Conservation (phyloP, 2,329 filamentous ascomycete species). For the Pseudogymnoascus verrucosus region DNA sequence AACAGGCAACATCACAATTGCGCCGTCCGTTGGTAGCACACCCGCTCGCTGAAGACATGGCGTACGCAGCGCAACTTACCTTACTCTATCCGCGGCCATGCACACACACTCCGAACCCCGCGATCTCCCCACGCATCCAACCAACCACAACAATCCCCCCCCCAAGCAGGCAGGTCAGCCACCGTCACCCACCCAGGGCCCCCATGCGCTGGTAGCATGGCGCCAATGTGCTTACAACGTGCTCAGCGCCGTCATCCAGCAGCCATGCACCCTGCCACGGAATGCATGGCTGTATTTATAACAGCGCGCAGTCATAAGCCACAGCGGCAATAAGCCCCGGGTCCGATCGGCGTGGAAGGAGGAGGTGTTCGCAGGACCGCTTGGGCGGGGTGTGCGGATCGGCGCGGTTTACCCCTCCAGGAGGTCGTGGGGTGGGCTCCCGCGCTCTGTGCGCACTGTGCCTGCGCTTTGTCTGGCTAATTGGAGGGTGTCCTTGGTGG, state of each 20-base stretch:
- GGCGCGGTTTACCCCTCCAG: neutral
- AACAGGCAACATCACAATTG: neutral
- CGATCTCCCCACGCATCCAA: neutral
- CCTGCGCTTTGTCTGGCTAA: slow-evolving; percentile 1
- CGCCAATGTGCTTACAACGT: slow-evolving; percentile 7
- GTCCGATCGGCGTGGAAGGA: neutral
- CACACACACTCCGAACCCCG: neutral
- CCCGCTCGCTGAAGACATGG: neutral
- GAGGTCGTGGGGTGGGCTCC: neutral
- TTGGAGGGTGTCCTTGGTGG: neutral
- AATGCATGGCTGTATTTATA: neutral
- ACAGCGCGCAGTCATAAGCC: neutral
- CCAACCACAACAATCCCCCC: neutral
- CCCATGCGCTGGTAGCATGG: slow-evolving; percentile 4
- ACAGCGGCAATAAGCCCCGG: neutral
- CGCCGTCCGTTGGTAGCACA: neutral
- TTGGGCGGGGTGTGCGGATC: neutral
- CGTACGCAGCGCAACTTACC: neutral
- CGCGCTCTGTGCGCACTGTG: neutral
- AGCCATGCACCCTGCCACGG: slow-evolving; percentile 2
- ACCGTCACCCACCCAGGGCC: neutral
- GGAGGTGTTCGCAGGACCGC: slow-evolving; percentile 2
- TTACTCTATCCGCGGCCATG: neutral
- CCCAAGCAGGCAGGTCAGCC: neutral
- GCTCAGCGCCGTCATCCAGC: neutral